Conservation (phyloP, 2,329 filamentous ascomycete genomes). For the Fusarium citri region DNA sequence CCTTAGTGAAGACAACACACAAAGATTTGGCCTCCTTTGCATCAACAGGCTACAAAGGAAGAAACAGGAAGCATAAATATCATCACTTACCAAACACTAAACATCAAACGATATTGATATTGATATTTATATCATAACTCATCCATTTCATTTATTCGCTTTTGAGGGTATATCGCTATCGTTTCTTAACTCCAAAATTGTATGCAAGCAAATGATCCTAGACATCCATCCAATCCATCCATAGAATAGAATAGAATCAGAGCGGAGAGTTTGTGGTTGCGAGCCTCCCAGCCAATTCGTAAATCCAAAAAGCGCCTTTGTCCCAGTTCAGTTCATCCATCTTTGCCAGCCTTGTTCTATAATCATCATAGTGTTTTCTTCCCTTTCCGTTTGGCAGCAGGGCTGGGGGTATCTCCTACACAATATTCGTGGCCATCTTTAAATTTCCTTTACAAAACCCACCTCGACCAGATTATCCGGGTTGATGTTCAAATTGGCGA, state of each 20-base stretch:
- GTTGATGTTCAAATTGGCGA: conserved; percentile 65
- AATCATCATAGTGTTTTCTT: background rate
- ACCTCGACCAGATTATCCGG: conserved; percentile 73
- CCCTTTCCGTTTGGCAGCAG: background rate
- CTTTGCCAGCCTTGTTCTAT: conserved; percentile 3
- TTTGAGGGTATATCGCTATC: conserved; percentile 32
- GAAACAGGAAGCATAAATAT: too few relatives aligned
- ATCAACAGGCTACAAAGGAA: background rate
- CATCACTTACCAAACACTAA: background rate
- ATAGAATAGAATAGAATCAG: conserved; percentile 2
- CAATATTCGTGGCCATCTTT: conserved; percentile 17
- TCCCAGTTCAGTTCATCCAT: conserved; percentile 8
- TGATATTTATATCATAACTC: background rate
- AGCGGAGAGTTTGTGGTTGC: conserved; percentile 23
- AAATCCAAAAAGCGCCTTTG: conserved; percentile 25
- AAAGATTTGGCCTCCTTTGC: background rate
- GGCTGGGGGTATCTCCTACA: conserved; percentile 20
- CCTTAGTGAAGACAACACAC: background rate
- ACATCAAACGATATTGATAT: background rate
- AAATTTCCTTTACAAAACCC: conserved; percentile 76
- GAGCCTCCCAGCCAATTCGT: conserved; percentile 12
- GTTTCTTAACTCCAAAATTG: conserved; percentile 14
- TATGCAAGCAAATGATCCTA: conserved; percentile 27
- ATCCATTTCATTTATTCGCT: conserved; percentile 26
- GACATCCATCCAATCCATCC: background rate